phyloP scores from a whole-genome alignment of 495 filamentous ascomycete genomes.

The Corynascus novoguineensis region DNA sequence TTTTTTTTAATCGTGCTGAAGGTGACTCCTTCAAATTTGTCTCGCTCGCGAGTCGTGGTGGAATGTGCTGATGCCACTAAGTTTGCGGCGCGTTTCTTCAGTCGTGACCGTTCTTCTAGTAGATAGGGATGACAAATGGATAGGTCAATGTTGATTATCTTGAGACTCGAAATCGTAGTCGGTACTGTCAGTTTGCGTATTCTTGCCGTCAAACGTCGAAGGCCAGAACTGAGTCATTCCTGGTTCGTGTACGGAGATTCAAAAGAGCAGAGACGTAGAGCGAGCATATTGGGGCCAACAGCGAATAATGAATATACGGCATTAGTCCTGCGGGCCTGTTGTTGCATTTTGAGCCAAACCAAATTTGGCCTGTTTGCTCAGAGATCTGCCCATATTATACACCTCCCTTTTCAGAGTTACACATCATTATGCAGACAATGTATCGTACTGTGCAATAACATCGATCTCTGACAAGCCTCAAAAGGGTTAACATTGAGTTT shows the following conservation, averaged over 20 bases:
- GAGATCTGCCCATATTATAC: no score
- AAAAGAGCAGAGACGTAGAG: not conserved
- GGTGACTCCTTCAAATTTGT: not conserved
- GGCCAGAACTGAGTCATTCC: not conserved
- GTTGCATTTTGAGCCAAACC: not conserved
- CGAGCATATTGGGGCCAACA: not conserved
- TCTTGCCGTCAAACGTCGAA: not conserved
- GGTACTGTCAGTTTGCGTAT: not conserved
- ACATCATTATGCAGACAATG: no score
- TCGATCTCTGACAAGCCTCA: no score
- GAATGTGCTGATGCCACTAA: no score
- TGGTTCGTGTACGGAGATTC: not conserved
- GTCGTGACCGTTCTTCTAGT: no score
- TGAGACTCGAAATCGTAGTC: no score
- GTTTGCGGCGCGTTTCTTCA: no score
- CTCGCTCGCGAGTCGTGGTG: not conserved
- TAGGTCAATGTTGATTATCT: no score
- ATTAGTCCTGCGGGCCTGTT: not conserved
- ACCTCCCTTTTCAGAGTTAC: no score
- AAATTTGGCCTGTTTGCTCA: constrained; percentile 6
- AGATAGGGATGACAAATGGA: no score
- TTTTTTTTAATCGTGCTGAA: not conserved
- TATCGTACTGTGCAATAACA: no score
- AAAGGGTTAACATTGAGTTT: no score
- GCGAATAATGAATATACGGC: constrained; percentile 6